A percentile compares a stretch with the other conserved stretches of the same genome.
These are phyloP conservation scores for Yueomyces sinensis DNA, from an alignment of 805 yeast species.

Conservation along the genomic window DNA sequence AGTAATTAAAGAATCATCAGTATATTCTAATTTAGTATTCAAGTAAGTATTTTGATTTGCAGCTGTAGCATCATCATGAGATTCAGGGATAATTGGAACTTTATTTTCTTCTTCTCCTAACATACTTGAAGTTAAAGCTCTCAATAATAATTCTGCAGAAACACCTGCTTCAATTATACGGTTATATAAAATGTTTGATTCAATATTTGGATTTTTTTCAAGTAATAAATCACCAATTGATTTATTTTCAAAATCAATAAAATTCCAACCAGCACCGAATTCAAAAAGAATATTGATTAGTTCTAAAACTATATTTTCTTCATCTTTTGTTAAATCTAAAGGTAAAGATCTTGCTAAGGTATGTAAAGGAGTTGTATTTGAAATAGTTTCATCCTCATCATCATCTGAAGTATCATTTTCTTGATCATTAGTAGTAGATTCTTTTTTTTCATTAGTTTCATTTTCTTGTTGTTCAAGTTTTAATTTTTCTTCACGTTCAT, in stretches of 20 bases:
- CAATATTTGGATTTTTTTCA: constrained; percentile 31
- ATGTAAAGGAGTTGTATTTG: constrained; percentile 75
- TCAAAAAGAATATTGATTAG: constrained; percentile 60
- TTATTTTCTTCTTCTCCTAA: constrained; percentile 30
- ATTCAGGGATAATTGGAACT: constrained; percentile 1
- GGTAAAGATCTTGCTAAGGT: constrained; percentile 43
- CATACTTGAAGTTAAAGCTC: constrained; percentile 45
- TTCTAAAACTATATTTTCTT: constrained; percentile 31
- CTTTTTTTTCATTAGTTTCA: constrained; percentile 4
- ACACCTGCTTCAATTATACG: constrained; percentile 72
- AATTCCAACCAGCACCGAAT: constrained; percentile 89
- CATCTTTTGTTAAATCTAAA: constrained; percentile 22
- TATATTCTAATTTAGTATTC: constrained; percentile 51
- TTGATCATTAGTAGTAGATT: too few species aligned
- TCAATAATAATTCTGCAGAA: constrained; percentile 68
- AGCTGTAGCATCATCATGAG: constrained; percentile 35
- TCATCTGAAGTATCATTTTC: too few species aligned
- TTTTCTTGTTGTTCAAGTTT: constrained; percentile 13
- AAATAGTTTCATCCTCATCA: constrained; percentile 24
- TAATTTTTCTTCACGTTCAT: constrained; percentile 26
- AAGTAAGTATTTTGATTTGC: constrained; percentile 58
- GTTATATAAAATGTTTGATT: constrained; percentile 29
- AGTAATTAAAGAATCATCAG: constrained; percentile 57
- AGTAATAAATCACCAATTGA: constrained; percentile 78
- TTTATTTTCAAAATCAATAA: constrained; percentile 53